phyloP scores from a whole-genome alignment of 345 rosid genomes.

The Moringa oleifera region DNA sequence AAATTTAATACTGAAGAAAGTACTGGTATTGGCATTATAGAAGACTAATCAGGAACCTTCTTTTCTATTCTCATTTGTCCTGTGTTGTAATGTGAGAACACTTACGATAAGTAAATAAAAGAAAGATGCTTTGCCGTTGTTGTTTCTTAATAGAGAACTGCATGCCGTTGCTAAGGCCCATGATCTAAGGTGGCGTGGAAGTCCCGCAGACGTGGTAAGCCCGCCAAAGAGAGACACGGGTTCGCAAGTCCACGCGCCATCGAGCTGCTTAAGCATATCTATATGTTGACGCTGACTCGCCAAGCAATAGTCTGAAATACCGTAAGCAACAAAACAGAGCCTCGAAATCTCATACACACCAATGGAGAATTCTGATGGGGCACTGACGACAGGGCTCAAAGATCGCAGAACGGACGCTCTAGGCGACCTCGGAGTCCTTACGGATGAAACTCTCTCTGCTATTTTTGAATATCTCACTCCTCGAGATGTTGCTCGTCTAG shows the following conservation, averaged over 20 bases:
- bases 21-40: too few species aligned
- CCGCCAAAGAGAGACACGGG: slow-evolving; percentile 10
- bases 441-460: slow-evolving; percentile 67
- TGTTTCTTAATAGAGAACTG: too few species aligned
- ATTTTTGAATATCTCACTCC: slow-evolving; percentile 60
- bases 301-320: neutral
- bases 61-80: too few species aligned
- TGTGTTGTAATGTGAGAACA: too few species aligned
- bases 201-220: slow-evolving; percentile 24
- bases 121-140: too few species aligned
- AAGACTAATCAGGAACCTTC: too few species aligned
- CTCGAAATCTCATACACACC: slow-evolving; percentile 9
- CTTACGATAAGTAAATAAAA: too few species aligned
- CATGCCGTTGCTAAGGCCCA: too few species aligned
- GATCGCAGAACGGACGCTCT: slow-evolving; percentile 75
- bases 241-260: slow-evolving; percentile 10
- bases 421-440: slow-evolving; percentile 54
- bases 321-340: slow-evolving; percentile 1
- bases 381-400: slow-evolving; percentile 20
- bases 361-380: slow-evolving; percentile 33
- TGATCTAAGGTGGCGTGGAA: slow-evolving; percentile 4
- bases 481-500: slow-evolving; percentile 65
- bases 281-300: neutral
- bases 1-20: too few species aligned
- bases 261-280: slow-evolving; percentile 3